These are phyloP conservation scores for Aspergillus sp. DNA, from an alignment of 2,329 filamentous ascomycete species.

Conservation along the genomic window DNA sequence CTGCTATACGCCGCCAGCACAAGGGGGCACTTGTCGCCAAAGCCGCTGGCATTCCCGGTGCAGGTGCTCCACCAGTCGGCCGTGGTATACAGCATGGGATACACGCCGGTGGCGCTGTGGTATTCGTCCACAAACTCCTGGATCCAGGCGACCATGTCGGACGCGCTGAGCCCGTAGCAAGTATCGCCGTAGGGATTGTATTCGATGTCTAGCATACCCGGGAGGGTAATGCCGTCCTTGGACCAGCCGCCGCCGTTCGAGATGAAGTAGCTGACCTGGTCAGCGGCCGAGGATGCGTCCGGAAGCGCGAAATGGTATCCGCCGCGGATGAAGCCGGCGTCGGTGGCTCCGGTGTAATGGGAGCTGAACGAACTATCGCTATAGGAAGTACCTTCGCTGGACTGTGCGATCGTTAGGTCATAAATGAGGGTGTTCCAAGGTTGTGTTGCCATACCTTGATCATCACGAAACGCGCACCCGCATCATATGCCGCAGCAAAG, in stretches of 20 bases:
- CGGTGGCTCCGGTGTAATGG: slow-evolving; percentile 51
- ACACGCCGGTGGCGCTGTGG: slow-evolving; percentile 43
- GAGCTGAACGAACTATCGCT: slow-evolving; percentile 44
- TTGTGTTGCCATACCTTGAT: slow-evolving; percentile 4
- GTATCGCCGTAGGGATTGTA: slow-evolving; percentile 33
- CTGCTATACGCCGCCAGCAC: slow-evolving; percentile 47
- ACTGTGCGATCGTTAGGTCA: slow-evolving; percentile 36
- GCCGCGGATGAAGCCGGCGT: slow-evolving; percentile 52
- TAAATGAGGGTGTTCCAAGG: no score
- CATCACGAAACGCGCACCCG: slow-evolving; percentile 11
- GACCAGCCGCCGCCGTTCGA: slow-evolving; percentile 54
- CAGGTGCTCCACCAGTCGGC: slow-evolving; percentile 54
- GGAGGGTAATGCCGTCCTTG: slow-evolving; percentile 52
- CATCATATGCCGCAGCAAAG: slow-evolving; percentile 8
- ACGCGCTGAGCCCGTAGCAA: slow-evolving; percentile 46
- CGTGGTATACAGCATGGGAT: slow-evolving; percentile 53
- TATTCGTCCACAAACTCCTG: slow-evolving; percentile 52
- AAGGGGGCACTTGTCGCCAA: slow-evolving; percentile 47
- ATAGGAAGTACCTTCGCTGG: slow-evolving; percentile 52
- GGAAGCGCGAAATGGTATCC: slow-evolving; percentile 57
- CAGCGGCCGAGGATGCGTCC: slow-evolving; percentile 39
- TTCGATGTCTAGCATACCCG: slow-evolving; percentile 57
- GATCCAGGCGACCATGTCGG: slow-evolving; percentile 54
- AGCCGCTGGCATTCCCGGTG: slow-evolving; percentile 49
- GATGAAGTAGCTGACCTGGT: slow-evolving; percentile 53